These are phyloP conservation scores for Coniochaeta sp. DNA, from an alignment of 2,329 filamentous ascomycete genomes.

Conservation along the genomic window DNA sequence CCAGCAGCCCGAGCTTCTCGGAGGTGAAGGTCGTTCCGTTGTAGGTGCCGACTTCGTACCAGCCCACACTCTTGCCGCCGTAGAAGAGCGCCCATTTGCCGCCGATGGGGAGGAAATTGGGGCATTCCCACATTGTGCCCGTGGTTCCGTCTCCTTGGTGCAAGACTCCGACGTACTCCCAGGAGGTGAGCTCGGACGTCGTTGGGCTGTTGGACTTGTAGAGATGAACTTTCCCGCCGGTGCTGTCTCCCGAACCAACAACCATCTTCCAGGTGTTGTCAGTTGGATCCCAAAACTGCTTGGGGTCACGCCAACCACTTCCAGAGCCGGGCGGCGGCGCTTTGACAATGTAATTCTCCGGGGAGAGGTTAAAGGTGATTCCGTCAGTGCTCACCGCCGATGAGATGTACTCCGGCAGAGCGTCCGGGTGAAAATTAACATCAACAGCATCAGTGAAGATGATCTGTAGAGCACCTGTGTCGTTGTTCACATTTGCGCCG, in stretches of 20 bases:
- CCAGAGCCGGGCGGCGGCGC: constrained; percentile 11
- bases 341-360: constrained; percentile 12
- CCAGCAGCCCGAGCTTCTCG: constrained; percentile 18
- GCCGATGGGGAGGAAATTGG: constrained; percentile 19
- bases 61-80: constrained; percentile 13
- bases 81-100: constrained; percentile 21
- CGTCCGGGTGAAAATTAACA: constrained; percentile 13
- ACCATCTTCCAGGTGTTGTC: constrained; percentile 18
- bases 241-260: constrained; percentile 12
- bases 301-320: constrained; percentile 17
- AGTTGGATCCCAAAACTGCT: constrained; percentile 16
- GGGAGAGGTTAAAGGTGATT: constrained; percentile 11
- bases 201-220: constrained; percentile 12
- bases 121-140: constrained; percentile 18
- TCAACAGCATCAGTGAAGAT: constrained; percentile 18
- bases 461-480: constrained; percentile 11
- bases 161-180: constrained; percentile 15
- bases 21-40: constrained; percentile 15
- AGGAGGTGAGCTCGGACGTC: constrained; percentile 8
- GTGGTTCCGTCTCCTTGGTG: constrained; percentile 18
- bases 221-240: constrained; percentile 13
- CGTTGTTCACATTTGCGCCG: constrained; percentile 13
- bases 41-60: constrained; percentile 17
- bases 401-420: constrained; percentile 13
- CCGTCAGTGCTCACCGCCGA: constrained; percentile 16